Evolutionary conservation across 164 flowering plant species (phyloP).

Genomic region (Berberis vulgaris): DNA sequence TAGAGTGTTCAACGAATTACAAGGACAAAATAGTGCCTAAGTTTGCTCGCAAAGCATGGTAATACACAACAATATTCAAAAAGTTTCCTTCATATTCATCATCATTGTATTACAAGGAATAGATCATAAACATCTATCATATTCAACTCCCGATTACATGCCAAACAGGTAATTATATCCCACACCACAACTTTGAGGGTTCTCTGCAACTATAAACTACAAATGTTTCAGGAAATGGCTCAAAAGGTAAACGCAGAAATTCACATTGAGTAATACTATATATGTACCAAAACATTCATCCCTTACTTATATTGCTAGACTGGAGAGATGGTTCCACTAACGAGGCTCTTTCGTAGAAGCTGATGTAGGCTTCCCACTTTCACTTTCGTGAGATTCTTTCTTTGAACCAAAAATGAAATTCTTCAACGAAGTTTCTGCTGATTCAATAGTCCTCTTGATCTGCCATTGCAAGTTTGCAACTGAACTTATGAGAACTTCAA

Average conservation of each 20-base stretch:
- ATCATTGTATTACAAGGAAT: no score
- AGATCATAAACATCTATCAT: no score
- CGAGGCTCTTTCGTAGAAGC: constrained; percentile 5
- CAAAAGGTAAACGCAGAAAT: background rate
- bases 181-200: background rate
- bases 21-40: no score
- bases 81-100: no score
- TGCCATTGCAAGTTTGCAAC: constrained; percentile 20
- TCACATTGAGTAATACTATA: background rate
- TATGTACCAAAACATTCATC: background rate
- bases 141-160: background rate
- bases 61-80: no score
- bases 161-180: background rate
- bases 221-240: background rate
- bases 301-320: background rate
- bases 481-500: constrained; percentile 5
- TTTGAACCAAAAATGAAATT: constrained; percentile 35
- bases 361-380: constrained; percentile 11
- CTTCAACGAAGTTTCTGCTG: constrained; percentile 50
- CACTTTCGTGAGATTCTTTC: constrained; percentile 23
- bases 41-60: no score
- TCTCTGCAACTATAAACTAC: background rate
- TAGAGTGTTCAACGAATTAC: no score
- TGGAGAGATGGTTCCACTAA: background rate
- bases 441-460: constrained; percentile 51